Percentiles rank a stretch among this genome's conserved stretches.
Evolutionary conservation across 345 rosid species (phyloP).

Genomic region (Acer campestre): DNA sequence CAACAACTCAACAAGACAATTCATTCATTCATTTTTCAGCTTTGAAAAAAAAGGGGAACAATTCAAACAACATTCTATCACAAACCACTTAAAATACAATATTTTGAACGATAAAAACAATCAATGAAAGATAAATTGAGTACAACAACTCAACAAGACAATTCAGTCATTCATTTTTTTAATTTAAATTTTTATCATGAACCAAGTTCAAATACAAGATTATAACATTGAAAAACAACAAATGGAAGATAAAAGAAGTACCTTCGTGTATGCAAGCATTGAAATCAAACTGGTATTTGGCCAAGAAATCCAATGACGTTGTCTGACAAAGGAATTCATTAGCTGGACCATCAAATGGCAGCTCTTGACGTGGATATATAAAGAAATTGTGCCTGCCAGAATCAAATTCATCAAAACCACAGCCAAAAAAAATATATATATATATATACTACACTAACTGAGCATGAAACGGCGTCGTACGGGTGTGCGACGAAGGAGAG

Average conservation of each 20-base stretch:
- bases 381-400: conserved; percentile 79
- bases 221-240: not conserved
- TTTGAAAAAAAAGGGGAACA: too few species aligned
- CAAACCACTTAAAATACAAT: too few species aligned
- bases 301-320: conserved; percentile 79
- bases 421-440: not conserved
- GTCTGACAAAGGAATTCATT: conserved; percentile 89
- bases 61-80: too few species aligned
- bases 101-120: not conserved
- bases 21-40: not conserved
- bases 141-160: not conserved
- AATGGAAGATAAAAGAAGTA: conserved; percentile 14
- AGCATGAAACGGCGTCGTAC: conserved; percentile 34
- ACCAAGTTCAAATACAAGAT: not conserved
- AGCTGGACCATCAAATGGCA: conserved; percentile 48
- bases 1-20: not conserved
- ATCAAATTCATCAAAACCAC: conserved; percentile 8
- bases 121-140: conserved; percentile 1
- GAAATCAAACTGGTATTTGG: conserved; percentile 90
- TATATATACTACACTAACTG: not conserved
- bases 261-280: conserved; percentile 83
- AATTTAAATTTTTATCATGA: too few species aligned
- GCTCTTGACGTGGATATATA: conserved; percentile 75
- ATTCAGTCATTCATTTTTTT: not conserved
- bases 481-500: conserved; percentile 75